Conservation (phyloP, 139 green algal species). For the Tetradesmus obliquus region DNA sequence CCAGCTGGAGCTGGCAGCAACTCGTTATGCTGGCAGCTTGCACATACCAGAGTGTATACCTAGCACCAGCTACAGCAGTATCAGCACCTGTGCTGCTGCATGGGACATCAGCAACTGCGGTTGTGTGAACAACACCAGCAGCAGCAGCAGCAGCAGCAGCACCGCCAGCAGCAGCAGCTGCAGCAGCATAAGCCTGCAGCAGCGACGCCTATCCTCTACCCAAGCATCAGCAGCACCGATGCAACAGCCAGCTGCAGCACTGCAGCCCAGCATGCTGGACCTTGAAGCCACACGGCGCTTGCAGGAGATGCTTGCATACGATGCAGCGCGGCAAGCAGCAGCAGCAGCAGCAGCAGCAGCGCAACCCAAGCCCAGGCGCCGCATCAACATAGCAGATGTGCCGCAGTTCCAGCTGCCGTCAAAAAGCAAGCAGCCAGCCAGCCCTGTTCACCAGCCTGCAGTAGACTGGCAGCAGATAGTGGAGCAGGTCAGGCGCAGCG, state of each 20-base stretch:
- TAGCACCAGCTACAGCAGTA: slow-evolving; percentile 27
- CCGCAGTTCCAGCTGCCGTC: slow-evolving; percentile 39
- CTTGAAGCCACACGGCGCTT: slow-evolving; percentile 19
- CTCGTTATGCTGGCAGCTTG: not conserved
- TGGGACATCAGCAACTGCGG: not conserved
- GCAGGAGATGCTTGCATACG: slow-evolving; percentile 11
- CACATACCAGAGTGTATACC: slow-evolving; percentile 13
- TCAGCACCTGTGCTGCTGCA: not conserved
- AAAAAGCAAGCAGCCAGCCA: not conserved
- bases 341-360: slow-evolving; percentile 28
- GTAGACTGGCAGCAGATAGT: slow-evolving; percentile 71
- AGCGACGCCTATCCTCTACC: not conserved
- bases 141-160: not conserved
- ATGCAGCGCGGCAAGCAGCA: not conserved
- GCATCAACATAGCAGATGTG: slow-evolving; percentile 39
- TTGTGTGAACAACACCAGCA: not conserved
- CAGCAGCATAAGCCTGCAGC: not conserved
- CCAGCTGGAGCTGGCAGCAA: not conserved
- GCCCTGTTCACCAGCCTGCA: not conserved
- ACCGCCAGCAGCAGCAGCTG: not conserved
- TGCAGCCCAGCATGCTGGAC: slow-evolving; percentile 23
- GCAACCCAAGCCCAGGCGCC: not conserved
- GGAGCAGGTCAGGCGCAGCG: slow-evolving; percentile 31
- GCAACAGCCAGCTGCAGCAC: not conserved
- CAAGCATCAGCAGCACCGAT: not conserved